These are phyloP conservation scores for Chlorella sp. DNA, from an alignment of 139 green algal species.

Conservation along the genomic window DNA sequence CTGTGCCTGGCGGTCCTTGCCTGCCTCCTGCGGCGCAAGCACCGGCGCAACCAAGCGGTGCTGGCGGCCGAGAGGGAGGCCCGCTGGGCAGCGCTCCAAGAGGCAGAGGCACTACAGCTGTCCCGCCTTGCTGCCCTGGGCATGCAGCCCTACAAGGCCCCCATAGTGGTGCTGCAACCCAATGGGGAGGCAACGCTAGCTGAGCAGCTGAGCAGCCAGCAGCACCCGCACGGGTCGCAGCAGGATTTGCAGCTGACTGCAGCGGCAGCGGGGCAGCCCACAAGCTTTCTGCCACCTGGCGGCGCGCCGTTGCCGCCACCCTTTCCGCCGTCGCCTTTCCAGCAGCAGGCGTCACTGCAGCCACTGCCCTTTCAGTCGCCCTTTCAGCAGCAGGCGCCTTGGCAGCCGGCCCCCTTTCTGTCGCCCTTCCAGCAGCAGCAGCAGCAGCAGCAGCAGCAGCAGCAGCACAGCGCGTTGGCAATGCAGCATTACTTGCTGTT, in stretches of 20 bases:
- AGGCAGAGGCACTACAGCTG: background rate
- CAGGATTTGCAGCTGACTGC: too few species aligned
- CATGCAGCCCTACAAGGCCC: background rate
- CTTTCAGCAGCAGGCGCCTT: background rate
- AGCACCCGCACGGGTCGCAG: too few species aligned
- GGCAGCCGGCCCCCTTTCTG: background rate
- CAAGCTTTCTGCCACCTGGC: too few species aligned
- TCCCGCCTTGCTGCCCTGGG: background rate
- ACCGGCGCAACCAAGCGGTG: background rate
- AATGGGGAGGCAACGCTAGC: conserved; percentile 13
- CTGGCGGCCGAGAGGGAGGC: background rate
- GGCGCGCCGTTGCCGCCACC: too few species aligned
- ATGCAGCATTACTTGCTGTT: background rate
- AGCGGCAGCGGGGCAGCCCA: too few species aligned
- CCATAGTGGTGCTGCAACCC: conserved; percentile 15
- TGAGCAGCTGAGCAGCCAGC: background rate
- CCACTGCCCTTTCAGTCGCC: background rate
- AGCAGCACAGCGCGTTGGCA: background rate
- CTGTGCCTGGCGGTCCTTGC: background rate
- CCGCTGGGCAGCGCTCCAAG: background rate
- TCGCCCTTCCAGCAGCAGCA: background rate
- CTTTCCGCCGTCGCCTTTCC: too few species aligned
- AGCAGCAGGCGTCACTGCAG: background rate
- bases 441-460: background rate
- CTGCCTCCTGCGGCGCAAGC: background rate